phyloP scores from a whole-genome alignment of 371 early-diverging fungal species.

The Cokeromyces recurvatus region DNA sequence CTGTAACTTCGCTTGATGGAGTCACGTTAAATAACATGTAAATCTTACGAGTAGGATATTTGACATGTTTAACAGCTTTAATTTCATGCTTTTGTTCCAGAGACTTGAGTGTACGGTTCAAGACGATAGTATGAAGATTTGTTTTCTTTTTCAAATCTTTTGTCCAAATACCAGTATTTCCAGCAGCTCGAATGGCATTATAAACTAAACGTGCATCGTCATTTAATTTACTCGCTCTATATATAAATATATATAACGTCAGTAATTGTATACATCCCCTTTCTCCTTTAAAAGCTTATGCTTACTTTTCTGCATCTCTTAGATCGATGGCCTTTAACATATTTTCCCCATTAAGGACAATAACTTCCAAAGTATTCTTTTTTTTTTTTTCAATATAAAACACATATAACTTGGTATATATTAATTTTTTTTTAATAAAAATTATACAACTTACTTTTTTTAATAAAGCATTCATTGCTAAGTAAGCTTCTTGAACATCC shows the following conservation, averaged over 20 bases:
- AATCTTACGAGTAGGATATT: slow-evolving; percentile 87
- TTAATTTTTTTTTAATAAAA: background rate
- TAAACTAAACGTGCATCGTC: slow-evolving; percentile 65
- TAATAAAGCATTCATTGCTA: slow-evolving; percentile 46
- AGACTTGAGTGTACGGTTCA: slow-evolving; percentile 76
- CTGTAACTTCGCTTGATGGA: slow-evolving; percentile 93
- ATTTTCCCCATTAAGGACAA: slow-evolving; percentile 35
- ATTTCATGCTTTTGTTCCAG: slow-evolving; percentile 86
- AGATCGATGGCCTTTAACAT: slow-evolving; percentile 35
- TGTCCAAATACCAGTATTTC: slow-evolving; percentile 89
- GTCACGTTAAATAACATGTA: slow-evolving; percentile 91
- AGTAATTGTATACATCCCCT: no score
- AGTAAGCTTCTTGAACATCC: slow-evolving; percentile 35
- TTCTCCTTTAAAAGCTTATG: no score
- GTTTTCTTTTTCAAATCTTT: slow-evolving; percentile 85
- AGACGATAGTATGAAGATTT: slow-evolving; percentile 78
- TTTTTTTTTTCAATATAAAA: no score
- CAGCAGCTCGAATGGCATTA: slow-evolving; percentile 75
- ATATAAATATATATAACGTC: background rate
- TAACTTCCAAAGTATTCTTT: slow-evolving; percentile 29
- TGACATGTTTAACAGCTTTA: slow-evolving; percentile 93
- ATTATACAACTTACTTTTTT: slow-evolving; percentile 44
- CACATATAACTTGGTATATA: background rate
- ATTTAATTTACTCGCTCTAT: slow-evolving; percentile 39
- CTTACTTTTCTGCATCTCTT: slow-evolving; percentile 41